A percentile compares a stretch with the other conserved stretches of the same genome.
These are phyloP conservation scores for Tremella fuciformis DNA, from an alignment of 768 basidiomycete genomes.

Conservation along the genomic window DNA sequence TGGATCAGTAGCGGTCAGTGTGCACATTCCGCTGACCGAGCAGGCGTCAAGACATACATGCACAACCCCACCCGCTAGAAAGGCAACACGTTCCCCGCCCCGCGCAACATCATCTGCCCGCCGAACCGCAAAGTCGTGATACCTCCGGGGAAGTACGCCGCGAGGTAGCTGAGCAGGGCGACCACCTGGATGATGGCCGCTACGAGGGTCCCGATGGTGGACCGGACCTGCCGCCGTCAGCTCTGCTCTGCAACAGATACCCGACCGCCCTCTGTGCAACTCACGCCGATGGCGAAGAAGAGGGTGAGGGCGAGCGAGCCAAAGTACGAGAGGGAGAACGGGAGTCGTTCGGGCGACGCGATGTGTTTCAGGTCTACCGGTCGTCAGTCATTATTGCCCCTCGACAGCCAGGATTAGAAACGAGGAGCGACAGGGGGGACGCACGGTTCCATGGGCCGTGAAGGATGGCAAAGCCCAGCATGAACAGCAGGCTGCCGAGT, in stretches of 20 bases:
- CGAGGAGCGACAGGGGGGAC: slow-evolving; percentile 7
- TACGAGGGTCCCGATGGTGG: slow-evolving; percentile 80
- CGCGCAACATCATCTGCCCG: slow-evolving; percentile 62
- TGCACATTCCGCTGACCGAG: no score
- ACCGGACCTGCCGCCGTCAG: slow-evolving; percentile 60
- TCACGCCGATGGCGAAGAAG: slow-evolving; percentile 84
- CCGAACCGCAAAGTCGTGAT: slow-evolving; percentile 51
- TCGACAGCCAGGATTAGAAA: not conserved
- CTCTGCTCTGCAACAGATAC: not conserved
- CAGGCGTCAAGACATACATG: not conserved
- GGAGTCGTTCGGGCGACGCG: slow-evolving; percentile 71
- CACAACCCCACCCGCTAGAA: slow-evolving; percentile 54
- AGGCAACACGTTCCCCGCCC: slow-evolving; percentile 78
- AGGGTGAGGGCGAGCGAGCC: slow-evolving; percentile 77
- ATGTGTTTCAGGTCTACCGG: slow-evolving; percentile 69
- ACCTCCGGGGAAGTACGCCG: slow-evolving; percentile 92
- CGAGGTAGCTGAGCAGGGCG: slow-evolving; percentile 79
- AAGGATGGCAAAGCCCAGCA: slow-evolving; percentile 71
- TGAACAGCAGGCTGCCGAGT: slow-evolving; percentile 86
- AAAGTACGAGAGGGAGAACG: slow-evolving; percentile 81
- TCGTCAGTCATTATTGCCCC: not conserved
- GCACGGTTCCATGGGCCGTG: slow-evolving; percentile 74
- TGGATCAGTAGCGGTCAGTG: no score
- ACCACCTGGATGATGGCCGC: slow-evolving; percentile 75
- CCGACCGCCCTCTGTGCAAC: slow-evolving; percentile 37